phyloP scores from a whole-genome alignment of 805 yeast species.

The Sugiyamaella smithiae region DNA sequence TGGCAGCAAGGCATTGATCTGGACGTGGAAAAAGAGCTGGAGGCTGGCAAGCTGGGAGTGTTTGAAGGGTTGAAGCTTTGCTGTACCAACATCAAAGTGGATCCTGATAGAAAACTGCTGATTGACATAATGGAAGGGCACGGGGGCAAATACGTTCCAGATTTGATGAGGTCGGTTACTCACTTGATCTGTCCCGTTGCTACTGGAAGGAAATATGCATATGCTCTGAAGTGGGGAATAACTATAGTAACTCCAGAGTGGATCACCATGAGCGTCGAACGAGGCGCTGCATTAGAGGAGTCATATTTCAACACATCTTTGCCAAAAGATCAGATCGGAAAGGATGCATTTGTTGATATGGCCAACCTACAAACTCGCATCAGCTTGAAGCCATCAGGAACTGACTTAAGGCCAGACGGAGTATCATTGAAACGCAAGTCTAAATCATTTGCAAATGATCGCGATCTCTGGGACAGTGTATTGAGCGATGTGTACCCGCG shows the following conservation, averaged over 20 bases:
- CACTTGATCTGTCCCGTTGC: slow-evolving; percentile 32
- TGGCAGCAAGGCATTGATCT: slow-evolving; percentile 54
- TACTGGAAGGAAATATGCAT: slow-evolving; percentile 35
- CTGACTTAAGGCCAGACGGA: background rate
- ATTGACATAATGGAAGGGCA: slow-evolving; percentile 28
- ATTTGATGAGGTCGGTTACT: slow-evolving; percentile 29
- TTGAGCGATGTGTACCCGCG: background rate
- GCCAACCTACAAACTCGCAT: background rate
- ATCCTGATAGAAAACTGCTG: slow-evolving; percentile 27
- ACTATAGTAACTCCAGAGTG: slow-evolving; percentile 45
- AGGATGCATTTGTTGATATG: slow-evolving; percentile 28
- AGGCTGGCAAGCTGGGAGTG: slow-evolving; percentile 24
- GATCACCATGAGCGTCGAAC: slow-evolving; percentile 41
- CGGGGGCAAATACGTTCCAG: slow-evolving; percentile 36
- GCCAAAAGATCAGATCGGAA: slow-evolving; percentile 34
- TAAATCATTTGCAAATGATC: background rate
- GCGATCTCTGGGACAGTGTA: background rate
- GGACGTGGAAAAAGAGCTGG: slow-evolving; percentile 27
- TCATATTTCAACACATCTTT: slow-evolving; percentile 34
- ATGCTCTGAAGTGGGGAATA: slow-evolving; percentile 40
- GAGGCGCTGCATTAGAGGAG: slow-evolving; percentile 42
- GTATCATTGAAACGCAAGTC: background rate
- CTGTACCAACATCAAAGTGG: slow-evolving; percentile 35
- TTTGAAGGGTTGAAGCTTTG: slow-evolving; percentile 38
- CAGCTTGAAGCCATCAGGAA: background rate